Base-by-base conservation (phyloP, 2,329 filamentous ascomycete species). In the Fusarium acutatum region DNA sequence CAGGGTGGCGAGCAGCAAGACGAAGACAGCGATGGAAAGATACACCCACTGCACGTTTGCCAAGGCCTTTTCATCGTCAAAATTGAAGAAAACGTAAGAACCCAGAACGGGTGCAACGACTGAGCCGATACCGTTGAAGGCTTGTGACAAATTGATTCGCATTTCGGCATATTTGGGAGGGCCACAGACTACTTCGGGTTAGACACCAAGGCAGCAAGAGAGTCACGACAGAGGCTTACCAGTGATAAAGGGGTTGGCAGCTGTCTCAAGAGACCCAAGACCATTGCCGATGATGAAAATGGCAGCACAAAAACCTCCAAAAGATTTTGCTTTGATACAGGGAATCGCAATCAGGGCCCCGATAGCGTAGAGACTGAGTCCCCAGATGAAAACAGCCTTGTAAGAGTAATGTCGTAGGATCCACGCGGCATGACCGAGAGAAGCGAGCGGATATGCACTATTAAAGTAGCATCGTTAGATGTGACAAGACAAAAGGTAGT, bases 31-130 rank as follows among this genome's bases (percentile, higher is more conserved):
- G 69, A 95, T 93, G 50, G 90, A 89, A 5, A 94, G 87, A 77
- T 95, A 95, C 2, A 94, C 91, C 89, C 91, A 95, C 81, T 95
- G 92, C 4, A 95, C 93, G 60, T 91, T 90, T 71, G 86, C 86
- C 14, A 94, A 84, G 1, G 89, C 89, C 6, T 82, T 81, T 15
- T 88, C 84, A 56, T 89, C 86, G 64, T 87, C 85, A 53, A 89
- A 88, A 65, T 87, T 88, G 83, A 95, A 95, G 82, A 95, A 93
- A 60, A 92, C 91, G 66, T 91, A 91, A 3, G 91, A 92, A 34
- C 91, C 93, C 7, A 95, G 84, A 0, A 94, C 88, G 3, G 93
- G 93, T 0, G 92, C 92, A 38, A 94, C 75, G 49, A 94, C 90
- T 14, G 91, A 91, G 46, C 92, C 93, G 44, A 94, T 89, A 56